phyloP scores from a whole-genome alignment of 2,329 filamentous ascomycete genomes.

The Fusarium vanettenii region DNA sequence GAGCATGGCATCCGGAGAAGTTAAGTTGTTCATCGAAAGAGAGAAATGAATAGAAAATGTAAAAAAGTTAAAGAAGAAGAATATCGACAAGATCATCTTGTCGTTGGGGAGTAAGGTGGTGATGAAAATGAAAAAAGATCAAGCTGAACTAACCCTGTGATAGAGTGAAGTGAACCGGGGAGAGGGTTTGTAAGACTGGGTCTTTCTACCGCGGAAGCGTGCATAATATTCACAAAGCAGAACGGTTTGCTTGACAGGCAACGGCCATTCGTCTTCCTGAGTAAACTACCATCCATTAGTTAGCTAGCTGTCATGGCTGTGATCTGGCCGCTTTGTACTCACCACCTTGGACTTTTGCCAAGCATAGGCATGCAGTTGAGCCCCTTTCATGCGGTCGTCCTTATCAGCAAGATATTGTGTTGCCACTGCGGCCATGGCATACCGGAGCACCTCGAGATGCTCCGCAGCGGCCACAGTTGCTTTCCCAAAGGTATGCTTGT shows the following conservation, averaged over 20 bases:
- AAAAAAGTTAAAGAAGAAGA: slow-evolving; percentile 43
- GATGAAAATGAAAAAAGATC: slow-evolving; percentile 24
- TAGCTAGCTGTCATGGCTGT: background rate
- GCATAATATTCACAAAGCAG: slow-evolving; percentile 67
- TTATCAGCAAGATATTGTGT: slow-evolving; percentile 61
- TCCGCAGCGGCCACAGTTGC: slow-evolving; percentile 46
- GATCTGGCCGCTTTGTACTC: slow-evolving; percentile 46
- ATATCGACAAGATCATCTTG: slow-evolving; percentile 2
- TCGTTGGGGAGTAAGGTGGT: background rate
- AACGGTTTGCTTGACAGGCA: slow-evolving; percentile 65
- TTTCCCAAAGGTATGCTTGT: slow-evolving; percentile 58
- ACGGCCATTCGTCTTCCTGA: slow-evolving; percentile 54
- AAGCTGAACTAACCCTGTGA: slow-evolving; percentile 62
- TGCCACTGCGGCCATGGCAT: slow-evolving; percentile 68
- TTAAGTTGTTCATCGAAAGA: slow-evolving; percentile 10
- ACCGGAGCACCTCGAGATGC: slow-evolving; percentile 57
- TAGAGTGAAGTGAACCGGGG: slow-evolving; percentile 62
- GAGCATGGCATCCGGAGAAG: slow-evolving; percentile 34
- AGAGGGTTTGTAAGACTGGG: slow-evolving; percentile 60
- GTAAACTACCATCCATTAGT: slow-evolving; percentile 52
- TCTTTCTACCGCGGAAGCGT: slow-evolving; percentile 64
- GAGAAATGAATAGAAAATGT: slow-evolving; percentile 43
- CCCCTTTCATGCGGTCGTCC: slow-evolving; percentile 63
- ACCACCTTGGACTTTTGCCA: slow-evolving; percentile 63
- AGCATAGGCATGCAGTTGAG: slow-evolving; percentile 63